Conservation (phyloP, 2,329 filamentous ascomycete species). For the Pyricularia pennisetigena region DNA sequence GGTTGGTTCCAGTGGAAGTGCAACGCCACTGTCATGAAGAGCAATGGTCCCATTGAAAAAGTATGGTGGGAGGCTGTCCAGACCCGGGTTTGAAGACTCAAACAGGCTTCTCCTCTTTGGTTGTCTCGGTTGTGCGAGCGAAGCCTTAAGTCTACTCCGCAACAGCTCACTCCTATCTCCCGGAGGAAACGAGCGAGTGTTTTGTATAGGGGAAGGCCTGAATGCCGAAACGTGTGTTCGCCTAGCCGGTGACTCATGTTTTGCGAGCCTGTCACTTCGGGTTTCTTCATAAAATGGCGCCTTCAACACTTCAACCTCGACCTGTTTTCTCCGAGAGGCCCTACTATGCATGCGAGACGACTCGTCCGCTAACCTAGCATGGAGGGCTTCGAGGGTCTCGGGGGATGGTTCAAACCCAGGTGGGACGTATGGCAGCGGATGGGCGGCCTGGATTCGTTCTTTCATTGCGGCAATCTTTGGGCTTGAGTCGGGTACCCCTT, state of each 20-base stretch:
- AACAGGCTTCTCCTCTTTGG: neutral
- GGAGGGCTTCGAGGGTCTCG: neutral
- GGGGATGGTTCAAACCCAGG: constrained; percentile 22
- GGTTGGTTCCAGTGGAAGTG: neutral
- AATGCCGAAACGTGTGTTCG: neutral
- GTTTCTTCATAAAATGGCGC: constrained; percentile 36
- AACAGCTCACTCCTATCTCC: neutral
- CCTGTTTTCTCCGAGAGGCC: constrained; percentile 23
- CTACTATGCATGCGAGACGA: constrained; percentile 12
- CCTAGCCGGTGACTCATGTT: neutral
- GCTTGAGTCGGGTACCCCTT: constrained; percentile 29
- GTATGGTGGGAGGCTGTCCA: constrained; percentile 9
- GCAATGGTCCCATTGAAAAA: constrained; percentile 7
- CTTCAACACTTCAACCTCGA: constrained; percentile 36
- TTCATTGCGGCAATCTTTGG: constrained; percentile 31
- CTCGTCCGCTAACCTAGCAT: neutral
- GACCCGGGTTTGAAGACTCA: constrained; percentile 8
- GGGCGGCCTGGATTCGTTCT: constrained; percentile 34
- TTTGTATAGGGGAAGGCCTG: neutral
- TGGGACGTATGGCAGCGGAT: constrained; percentile 34
- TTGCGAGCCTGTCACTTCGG: neutral
- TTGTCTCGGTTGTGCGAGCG: neutral
- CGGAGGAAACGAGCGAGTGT: neutral
- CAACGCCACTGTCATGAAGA: neutral
- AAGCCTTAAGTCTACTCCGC: neutral